Conservation (phyloP, 768 basidiomycete species). For the Psilocybe azurescens region DNA sequence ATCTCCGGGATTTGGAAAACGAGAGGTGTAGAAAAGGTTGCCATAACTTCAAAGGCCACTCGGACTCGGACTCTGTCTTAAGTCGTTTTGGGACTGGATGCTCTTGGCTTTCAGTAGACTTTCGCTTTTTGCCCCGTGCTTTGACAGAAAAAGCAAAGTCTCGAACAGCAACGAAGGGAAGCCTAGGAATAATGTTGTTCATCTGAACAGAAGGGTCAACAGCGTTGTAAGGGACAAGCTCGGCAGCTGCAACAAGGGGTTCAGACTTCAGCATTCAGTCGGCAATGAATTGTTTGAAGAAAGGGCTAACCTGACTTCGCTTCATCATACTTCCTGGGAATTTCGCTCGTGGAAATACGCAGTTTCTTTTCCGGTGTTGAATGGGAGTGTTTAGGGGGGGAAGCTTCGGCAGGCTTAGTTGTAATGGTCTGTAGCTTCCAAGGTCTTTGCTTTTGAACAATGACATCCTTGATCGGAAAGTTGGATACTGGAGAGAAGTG, state of each 20-base stretch:
- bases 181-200: neutral
- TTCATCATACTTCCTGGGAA: neutral
- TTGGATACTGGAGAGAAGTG: too few species aligned
- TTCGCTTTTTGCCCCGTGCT: too few species aligned
- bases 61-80: neutral
- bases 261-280: neutral
- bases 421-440: neutral
- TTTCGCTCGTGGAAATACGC: neutral
- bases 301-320: neutral
- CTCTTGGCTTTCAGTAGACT: neutral
- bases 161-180: neutral
- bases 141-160: too few species aligned
- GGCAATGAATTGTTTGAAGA: neutral
- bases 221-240: neutral
- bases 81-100: neutral
- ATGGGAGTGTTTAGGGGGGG: neutral
- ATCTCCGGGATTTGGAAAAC: neutral
- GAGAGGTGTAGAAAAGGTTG: neutral
- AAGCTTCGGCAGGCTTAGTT: neutral
- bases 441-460: too few species aligned
- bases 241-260: neutral
- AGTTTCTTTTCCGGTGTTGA: neutral
- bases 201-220: neutral
- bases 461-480: too few species aligned
- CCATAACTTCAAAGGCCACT: neutral